Percentiles rank a stretch among this genome's conserved stretches.
Conservation (phyloP, 1,284 basidiomycete species). For the Leccinum glutinopallens region DNA sequence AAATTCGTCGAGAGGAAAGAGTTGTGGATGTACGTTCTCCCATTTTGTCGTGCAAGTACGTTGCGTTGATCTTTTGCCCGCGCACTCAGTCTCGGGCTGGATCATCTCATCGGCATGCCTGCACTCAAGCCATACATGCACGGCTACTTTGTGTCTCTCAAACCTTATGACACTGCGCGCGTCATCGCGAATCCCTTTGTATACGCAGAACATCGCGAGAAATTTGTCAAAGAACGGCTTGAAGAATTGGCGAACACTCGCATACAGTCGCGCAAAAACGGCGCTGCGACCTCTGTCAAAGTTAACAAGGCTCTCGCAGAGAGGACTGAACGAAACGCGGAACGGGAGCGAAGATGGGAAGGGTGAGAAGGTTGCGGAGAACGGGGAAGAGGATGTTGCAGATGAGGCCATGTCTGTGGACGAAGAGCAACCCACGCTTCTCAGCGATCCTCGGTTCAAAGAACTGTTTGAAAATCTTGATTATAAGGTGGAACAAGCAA, state of each 20-base stretch:
- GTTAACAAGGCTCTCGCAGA: slow-evolving; percentile 95
- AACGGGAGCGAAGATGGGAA: slow-evolving; percentile 56
- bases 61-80: slow-evolving; percentile 12
- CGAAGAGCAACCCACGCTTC: slow-evolving; percentile 49
- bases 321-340: slow-evolving; percentile 77
- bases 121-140: slow-evolving; percentile 99
- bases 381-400: slow-evolving; percentile 36
- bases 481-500: slow-evolving; percentile 83
- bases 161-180: slow-evolving; percentile 94
- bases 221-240: slow-evolving; percentile 84
- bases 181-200: slow-evolving; percentile 96
- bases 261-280: slow-evolving; percentile 76
- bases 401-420: slow-evolving; percentile 48
- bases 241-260: slow-evolving; percentile 92
- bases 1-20: slow-evolving; percentile 95
- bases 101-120: slow-evolving; percentile 92
- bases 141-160: slow-evolving; percentile 96
- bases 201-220: slow-evolving; percentile 92
- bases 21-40: slow-evolving; percentile 67
- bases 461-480: slow-evolving; percentile 85
- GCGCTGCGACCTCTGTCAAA: slow-evolving; percentile 52
- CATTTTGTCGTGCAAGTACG: background rate
- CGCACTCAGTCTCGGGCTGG: slow-evolving; percentile 75
- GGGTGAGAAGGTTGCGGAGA: slow-evolving; percentile 38
- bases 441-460: slow-evolving; percentile 89